phyloP scores from a whole-genome alignment of 1,284 basidiomycete species.

The Pseudozyma hubeiensis region DNA sequence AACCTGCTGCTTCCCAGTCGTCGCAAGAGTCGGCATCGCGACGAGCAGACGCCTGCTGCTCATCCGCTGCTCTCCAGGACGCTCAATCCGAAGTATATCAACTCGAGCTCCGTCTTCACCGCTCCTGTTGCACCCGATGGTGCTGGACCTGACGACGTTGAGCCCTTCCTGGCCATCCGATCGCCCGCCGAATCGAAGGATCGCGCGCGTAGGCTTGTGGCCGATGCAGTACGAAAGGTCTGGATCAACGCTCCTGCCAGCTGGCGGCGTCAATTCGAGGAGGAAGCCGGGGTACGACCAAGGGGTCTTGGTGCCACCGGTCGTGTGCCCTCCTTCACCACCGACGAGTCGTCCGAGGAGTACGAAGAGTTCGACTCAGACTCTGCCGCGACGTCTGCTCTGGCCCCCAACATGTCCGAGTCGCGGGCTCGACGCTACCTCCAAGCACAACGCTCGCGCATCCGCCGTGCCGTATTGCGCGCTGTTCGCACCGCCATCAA shows the following conservation, averaged over 20 bases:
- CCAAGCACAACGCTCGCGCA: conserved; percentile 53
- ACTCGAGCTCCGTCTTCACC: conserved; percentile 51
- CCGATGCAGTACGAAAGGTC: conserved; percentile 63
- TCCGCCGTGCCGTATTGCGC: conserved; percentile 56
- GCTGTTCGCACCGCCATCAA: conserved; percentile 62
- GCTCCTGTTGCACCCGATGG: conserved; percentile 56
- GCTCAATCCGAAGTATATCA: conserved; percentile 36
- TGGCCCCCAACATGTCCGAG: conserved; percentile 29
- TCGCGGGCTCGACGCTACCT: conserved; percentile 43
- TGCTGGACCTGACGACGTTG: conserved; percentile 46
- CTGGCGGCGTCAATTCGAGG: conserved; percentile 64
- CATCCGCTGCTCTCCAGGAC: conserved; percentile 25
- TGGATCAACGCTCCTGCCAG: conserved; percentile 65
- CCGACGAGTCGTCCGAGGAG: conserved; percentile 41
- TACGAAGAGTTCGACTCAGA: conserved; percentile 38
- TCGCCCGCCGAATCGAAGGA: conserved; percentile 60
- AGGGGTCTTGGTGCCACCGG: conserved; percentile 8
- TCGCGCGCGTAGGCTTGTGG: conserved; percentile 60
- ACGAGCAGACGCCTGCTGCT: background rate
- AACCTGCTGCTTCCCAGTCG: conserved; percentile 47
- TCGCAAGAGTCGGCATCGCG: conserved; percentile 11
- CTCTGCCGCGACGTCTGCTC: conserved; percentile 19
- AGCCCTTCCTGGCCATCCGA: conserved; percentile 64
- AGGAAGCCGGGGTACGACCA: conserved; percentile 44
- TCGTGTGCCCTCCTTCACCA: conserved; percentile 18